Percentiles rank a stretch among this genome's conserved stretches.
phyloP scores from a whole-genome alignment of 805 yeast genomes.

The Ogataea parapolymorpha region DNA sequence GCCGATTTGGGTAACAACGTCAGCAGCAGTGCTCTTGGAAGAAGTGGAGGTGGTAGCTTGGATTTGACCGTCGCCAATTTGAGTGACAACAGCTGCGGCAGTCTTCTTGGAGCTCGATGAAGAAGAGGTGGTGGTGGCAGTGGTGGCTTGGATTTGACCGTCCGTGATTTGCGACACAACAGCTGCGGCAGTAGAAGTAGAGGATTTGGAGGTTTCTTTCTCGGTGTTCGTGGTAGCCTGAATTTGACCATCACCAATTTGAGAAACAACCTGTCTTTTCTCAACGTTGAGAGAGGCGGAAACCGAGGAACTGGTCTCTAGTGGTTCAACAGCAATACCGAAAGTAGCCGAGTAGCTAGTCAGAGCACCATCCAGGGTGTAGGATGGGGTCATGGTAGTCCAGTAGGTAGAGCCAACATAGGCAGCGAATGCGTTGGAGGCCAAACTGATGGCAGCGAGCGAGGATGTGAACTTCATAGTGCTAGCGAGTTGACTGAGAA shows the following conservation, averaged over 20 bases:
- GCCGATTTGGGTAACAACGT: conserved; percentile 49
- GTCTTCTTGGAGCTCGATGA: conserved; percentile 15
- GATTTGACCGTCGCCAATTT: conserved; percentile 59
- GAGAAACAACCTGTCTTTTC: conserved; percentile 38
- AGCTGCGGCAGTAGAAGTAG: conserved; percentile 32
- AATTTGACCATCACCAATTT: conserved; percentile 50
- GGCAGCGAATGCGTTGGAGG: conserved; percentile 48
- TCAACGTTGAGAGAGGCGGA: conserved; percentile 23
- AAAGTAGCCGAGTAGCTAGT: conserved; percentile 47
- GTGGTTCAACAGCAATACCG: conserved; percentile 17
- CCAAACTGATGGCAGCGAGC: conserved; percentile 38
- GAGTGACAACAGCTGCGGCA: conserved; percentile 42
- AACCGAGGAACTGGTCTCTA: conserved; percentile 5
- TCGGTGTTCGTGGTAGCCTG: conserved; percentile 42
- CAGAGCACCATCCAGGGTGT: conserved; percentile 43
- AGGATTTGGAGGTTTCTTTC: conserved; percentile 1
- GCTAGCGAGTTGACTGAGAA: conserved; percentile 11
- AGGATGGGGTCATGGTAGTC: conserved; percentile 64
- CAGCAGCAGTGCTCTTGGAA: conserved; percentile 20
- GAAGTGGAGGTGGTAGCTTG: conserved; percentile 42
- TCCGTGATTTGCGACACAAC: conserved; percentile 38
- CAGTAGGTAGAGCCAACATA: conserved; percentile 57
- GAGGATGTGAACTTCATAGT: conserved; percentile 42
- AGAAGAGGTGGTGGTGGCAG: conserved; percentile 10
- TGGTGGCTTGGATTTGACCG: conserved; percentile 42